Conservation (phyloP, 1,284 basidiomycete genomes). For the Ganoderma multipileum region DNA sequence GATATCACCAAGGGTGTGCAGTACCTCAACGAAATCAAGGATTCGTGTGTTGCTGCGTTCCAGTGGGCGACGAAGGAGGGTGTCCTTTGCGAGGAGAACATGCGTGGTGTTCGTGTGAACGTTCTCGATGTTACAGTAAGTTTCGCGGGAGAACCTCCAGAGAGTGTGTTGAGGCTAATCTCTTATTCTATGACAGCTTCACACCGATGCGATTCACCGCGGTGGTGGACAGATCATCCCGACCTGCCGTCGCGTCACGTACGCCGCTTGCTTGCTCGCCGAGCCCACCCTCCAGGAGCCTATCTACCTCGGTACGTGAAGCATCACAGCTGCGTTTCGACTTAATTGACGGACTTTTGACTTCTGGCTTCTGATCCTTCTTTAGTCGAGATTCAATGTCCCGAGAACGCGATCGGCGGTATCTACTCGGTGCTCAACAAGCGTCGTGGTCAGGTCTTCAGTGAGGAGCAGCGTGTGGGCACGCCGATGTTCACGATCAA, state of each 20-base stretch:
- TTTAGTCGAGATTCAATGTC: conserved; percentile 96
- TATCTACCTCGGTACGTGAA: conserved; percentile 82
- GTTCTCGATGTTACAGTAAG: conserved; percentile 93
- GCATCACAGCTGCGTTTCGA: background rate
- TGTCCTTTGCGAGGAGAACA: conserved; percentile 96
- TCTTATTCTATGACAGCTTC: conserved; percentile 62
- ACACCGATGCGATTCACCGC: conserved; percentile 99
- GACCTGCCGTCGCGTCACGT: conserved; percentile 94
- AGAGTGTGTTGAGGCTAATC: conserved; percentile 10
- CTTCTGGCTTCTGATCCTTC: conserved; percentile 7
- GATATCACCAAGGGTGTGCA: conserved; percentile 99
- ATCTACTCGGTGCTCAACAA: conserved; percentile 97
- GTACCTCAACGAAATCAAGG: conserved; percentile 99
- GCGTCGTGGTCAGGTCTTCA: conserved; percentile 98
- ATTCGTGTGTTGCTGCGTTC: conserved; percentile 99
- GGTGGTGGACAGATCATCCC: conserved; percentile 99
- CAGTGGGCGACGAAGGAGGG: conserved; percentile 99
- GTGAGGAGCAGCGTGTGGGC: conserved; percentile 95
- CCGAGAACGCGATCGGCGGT: conserved; percentile 97
- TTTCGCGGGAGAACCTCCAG: conserved; percentile 23
- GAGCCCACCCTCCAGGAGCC: conserved; percentile 95
- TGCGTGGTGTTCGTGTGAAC: conserved; percentile 98
- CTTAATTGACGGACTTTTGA: conserved; percentile 6
- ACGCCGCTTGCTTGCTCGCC: conserved; percentile 94
- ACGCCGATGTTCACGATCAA: conserved; percentile 99